A percentile compares a stretch with the other conserved stretches of the same genome.
Evolutionary conservation across 2,329 filamentous ascomycete species (phyloP).

Genomic region (Apiospora sp.): DNA sequence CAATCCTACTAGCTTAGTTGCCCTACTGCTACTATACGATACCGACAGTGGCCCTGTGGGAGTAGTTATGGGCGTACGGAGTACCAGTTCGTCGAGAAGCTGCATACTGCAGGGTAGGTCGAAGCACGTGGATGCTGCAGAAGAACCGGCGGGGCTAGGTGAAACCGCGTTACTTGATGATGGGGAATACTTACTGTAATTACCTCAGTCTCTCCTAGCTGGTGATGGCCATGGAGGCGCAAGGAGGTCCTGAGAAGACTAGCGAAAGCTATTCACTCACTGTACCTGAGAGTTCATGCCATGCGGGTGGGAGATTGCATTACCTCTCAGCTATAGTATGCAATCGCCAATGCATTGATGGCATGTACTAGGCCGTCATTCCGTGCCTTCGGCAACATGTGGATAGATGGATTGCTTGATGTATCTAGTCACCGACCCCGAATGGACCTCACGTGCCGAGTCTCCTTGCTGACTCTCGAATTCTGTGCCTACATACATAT

Average conservation of each 20-base stretch:
- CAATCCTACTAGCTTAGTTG: not conserved
- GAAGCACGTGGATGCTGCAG: not conserved
- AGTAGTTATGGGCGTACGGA: not conserved
- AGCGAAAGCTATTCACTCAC: not conserved
- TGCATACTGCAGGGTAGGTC: not conserved
- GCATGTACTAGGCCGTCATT: not conserved
- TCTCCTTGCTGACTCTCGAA: not conserved
- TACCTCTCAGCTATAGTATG: not conserved
- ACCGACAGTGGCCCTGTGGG: not conserved
- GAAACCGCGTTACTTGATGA: not conserved
- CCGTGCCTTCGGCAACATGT: not conserved
- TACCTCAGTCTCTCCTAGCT: conserved; percentile 1
- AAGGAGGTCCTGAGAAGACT: not conserved
- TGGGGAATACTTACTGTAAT: not conserved
- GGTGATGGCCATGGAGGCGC: not conserved
- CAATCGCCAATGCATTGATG: not conserved
- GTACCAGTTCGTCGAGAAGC: not conserved
- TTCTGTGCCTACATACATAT: not conserved
- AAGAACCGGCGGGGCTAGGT: not conserved
- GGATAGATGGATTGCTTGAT: not conserved
- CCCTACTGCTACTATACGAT: not conserved
- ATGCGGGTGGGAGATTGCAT: not conserved
- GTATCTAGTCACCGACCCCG: not conserved
- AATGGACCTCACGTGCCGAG: not conserved
- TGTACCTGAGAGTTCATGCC: not conserved